phyloP scores from a whole-genome alignment of 1,284 basidiomycete genomes.

The Ceratobasidium sp. region DNA sequence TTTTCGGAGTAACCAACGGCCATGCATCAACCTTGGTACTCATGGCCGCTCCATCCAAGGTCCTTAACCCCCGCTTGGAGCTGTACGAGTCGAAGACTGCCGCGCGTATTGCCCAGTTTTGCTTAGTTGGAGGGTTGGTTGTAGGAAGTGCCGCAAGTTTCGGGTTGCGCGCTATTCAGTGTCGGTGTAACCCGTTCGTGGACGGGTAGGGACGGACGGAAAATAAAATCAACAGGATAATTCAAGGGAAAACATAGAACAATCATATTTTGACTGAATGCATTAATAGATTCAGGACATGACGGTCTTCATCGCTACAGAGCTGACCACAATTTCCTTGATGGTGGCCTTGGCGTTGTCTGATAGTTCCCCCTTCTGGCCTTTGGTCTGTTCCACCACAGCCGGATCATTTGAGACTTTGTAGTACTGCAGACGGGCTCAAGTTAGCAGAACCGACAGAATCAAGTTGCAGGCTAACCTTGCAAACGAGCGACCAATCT shows the following conservation, averaged over 20 bases:
- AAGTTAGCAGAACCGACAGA: no score
- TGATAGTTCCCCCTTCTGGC: slow-evolving; percentile 46
- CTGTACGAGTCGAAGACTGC: slow-evolving; percentile 85
- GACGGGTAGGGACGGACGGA: slow-evolving; percentile 33
- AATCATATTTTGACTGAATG: slow-evolving; percentile 2
- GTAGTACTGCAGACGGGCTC: no score
- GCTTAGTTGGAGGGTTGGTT: slow-evolving; percentile 79
- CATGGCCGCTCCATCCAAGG: slow-evolving; percentile 78
- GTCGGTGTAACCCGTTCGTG: slow-evolving; percentile 77
- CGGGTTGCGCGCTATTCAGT: slow-evolving; percentile 75
- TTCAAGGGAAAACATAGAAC: no score
- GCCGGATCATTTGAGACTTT: slow-evolving; percentile 74
- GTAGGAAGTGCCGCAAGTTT: slow-evolving; percentile 83
- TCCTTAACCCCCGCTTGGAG: slow-evolving; percentile 74
- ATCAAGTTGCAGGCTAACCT: slow-evolving; percentile 63
- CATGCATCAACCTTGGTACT: slow-evolving; percentile 77
- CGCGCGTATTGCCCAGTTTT: slow-evolving; percentile 83
- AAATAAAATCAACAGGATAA: no score
- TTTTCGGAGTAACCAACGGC: slow-evolving; percentile 83
- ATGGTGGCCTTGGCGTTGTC: slow-evolving; percentile 63
- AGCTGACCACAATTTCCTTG: slow-evolving; percentile 77
- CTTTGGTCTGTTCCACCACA: slow-evolving; percentile 58
- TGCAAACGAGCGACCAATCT: slow-evolving; percentile 79
- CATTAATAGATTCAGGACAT: slow-evolving; percentile 51
- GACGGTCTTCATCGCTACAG: slow-evolving; percentile 86